These are phyloP conservation scores for Melaleuca quinquenervia DNA, from an alignment of 345 rosid genomes.

Conservation along the genomic window DNA sequence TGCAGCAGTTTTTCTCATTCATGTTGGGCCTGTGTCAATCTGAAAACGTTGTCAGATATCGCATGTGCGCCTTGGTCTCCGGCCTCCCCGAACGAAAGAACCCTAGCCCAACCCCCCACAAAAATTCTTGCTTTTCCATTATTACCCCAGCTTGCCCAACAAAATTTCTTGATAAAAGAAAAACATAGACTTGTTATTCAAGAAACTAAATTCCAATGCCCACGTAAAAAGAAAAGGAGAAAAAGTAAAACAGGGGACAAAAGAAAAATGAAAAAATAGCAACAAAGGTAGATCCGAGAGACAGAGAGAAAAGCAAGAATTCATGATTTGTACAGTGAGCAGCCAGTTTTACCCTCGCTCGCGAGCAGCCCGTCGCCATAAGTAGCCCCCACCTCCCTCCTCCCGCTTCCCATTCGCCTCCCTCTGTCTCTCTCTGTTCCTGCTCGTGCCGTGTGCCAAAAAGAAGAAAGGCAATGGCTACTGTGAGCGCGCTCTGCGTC, in stretches of 20 bases:
- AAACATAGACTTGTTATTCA: neutral
- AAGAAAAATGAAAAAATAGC: too few relatives aligned
- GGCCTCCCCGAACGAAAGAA: too few relatives aligned
- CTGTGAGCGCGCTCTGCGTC: neutral
- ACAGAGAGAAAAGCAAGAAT: neutral
- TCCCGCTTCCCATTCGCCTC: slow-evolving; percentile 14
- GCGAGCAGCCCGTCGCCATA: slow-evolving; percentile 4
- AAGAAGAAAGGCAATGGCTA: neutral
- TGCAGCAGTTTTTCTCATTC: too few relatives aligned
- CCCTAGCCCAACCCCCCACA: too few relatives aligned
- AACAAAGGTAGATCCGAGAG: neutral
- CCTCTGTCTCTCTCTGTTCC: neutral
- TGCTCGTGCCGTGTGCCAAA: neutral
- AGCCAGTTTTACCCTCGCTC: neutral
- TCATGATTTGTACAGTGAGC: neutral
- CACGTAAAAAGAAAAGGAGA: neutral
- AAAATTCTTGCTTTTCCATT: too few relatives aligned
- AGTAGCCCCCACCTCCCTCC: slow-evolving; percentile 19
- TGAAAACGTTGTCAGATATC: too few relatives aligned
- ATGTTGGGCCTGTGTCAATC: too few relatives aligned
- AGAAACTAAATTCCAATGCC: neutral
- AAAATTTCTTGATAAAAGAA: too few relatives aligned
- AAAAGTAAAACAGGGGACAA: too few relatives aligned
- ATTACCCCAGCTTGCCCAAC: too few relatives aligned
- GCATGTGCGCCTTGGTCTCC: too few relatives aligned